Base-by-base conservation (phyloP, 2,329 filamentous ascomycete species). In the Pyrenochaeta sp. region DNA sequence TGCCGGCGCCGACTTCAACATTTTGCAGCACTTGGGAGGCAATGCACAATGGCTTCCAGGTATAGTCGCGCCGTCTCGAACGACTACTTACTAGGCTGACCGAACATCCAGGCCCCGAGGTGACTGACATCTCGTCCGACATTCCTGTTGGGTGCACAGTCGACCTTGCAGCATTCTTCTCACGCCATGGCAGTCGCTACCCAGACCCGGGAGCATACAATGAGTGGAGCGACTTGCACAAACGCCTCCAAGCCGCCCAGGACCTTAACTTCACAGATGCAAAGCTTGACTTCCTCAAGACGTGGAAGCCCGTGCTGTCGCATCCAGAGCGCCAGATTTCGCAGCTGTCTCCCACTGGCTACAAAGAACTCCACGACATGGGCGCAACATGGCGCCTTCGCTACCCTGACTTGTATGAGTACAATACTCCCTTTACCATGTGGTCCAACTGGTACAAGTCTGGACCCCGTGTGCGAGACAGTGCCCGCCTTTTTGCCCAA, bases 401-500 rank as follows among this genome's bases (percentile, higher is more conserved):
- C 61, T 82, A 81, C 63, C 77, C 80, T 0, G 70, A 81, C 32
- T 78, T 89, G 15, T 81, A 82, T 56, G 64, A 75, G 21, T 76
- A 81, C 52, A 78, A 79, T 49, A 76, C 73, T 0, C 75, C 77
- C 1, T 88, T 89, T 61, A 77, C 82, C 7, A 81, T 87, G 6
- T 90, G 85, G 85, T 82, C 85, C 15, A 90, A 90, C 67, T 83
- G 86, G 61, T 89, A 89, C 69, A 69, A 64, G 17, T 67, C 72
- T 1, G 66, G 67, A 5, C 82, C 84, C 5, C 81, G 85, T 5
- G 85, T 87, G 0, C 75, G 88, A 10, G 84, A 89, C 67, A 87
- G 85, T 1, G 86, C 86, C 1, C 77, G 83, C 45, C 79, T 85
- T 40, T 90, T 89, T 58, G 77, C 86, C 1, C 81, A 81, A 29